Evolutionary conservation across 2,329 filamentous ascomycete genomes (phyloP).

Genomic region (Colletotrichum falcatum): DNA sequence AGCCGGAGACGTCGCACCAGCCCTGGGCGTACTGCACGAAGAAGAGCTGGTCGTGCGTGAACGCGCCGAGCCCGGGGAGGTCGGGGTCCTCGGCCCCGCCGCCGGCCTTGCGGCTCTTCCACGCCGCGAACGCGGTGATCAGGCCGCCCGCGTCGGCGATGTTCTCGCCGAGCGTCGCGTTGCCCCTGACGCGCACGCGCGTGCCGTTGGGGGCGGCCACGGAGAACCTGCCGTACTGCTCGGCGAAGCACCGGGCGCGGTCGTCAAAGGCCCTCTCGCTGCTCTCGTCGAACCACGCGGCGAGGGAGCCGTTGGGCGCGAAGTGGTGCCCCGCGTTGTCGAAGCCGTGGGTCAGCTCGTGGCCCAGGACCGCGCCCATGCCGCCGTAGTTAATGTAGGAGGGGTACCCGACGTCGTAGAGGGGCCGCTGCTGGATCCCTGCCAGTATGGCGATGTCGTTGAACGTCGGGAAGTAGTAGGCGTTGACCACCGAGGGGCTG

Average conservation of each 20-base stretch:
- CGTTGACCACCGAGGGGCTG: conserved; percentile 70
- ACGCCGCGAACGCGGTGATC: conserved; percentile 71
- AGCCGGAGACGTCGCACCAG: conserved; percentile 74
- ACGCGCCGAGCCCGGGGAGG: conserved; percentile 70
- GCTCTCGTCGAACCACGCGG: conserved; percentile 73
- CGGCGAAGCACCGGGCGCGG: conserved; percentile 72
- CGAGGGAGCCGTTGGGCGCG: conserved; percentile 72
- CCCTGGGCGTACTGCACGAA: conserved; percentile 73
- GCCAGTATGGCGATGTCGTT: conserved; percentile 77
- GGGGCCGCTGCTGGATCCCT: conserved; percentile 73
- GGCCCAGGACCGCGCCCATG: conserved; percentile 74
- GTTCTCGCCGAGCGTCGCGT: conserved; percentile 74
- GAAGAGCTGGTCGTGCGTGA: conserved; percentile 76
- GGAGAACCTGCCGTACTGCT: conserved; percentile 73
- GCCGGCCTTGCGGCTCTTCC: conserved; percentile 67
- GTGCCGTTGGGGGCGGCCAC: conserved; percentile 67
- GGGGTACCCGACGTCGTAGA: conserved; percentile 72
- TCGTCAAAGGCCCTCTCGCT: conserved; percentile 69
- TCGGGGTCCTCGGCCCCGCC: conserved; percentile 58
- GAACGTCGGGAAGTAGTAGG: conserved; percentile 72
- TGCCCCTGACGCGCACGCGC: conserved; percentile 70
- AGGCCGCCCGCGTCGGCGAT: conserved; percentile 81
- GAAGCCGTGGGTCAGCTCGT: conserved; percentile 78
- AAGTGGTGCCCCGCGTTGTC: conserved; percentile 74
- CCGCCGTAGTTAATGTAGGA: conserved; percentile 77